Conservation (phyloP, 2,329 filamentous ascomycete species). For the Pyrenophora tritici-repentis region DNA sequence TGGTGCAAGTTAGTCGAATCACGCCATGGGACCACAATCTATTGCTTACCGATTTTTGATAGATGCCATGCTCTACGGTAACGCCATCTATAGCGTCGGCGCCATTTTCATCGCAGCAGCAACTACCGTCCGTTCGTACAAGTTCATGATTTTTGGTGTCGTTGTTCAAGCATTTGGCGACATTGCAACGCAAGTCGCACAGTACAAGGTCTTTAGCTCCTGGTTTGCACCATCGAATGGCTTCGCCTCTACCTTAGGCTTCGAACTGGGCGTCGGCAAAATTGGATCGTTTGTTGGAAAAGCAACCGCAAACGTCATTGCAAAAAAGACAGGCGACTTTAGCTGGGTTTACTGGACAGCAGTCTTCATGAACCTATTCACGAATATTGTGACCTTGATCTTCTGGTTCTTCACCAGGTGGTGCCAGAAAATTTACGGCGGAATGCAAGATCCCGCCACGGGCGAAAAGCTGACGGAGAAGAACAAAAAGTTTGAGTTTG, state of each 20-base stretch:
- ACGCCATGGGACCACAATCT: not conserved
- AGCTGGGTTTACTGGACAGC: conserved; percentile 66
- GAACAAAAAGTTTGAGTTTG: conserved; percentile 61
- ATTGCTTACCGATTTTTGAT: not conserved
- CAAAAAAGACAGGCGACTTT: conserved; percentile 63
- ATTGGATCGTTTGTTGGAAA: conserved; percentile 66
- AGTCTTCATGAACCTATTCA: conserved; percentile 68
- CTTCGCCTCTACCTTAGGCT: conserved; percentile 65
- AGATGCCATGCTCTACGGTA: conserved; percentile 65
- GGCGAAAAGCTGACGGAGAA: conserved; percentile 65
- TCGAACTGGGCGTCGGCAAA: conserved; percentile 66
- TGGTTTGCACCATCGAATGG: conserved; percentile 67
- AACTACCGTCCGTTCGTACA: conserved; percentile 60
- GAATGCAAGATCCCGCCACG: conserved; percentile 60
- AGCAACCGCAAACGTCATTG: conserved; percentile 64
- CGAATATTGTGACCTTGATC: conserved; percentile 58
- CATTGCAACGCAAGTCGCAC: conserved; percentile 66
- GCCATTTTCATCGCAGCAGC: conserved; percentile 65
- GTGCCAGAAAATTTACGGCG: conserved; percentile 55
- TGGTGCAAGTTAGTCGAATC: conserved; percentile 50
- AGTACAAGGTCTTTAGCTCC: conserved; percentile 68
- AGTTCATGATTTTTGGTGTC: conserved; percentile 64
- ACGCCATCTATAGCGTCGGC: conserved; percentile 62
- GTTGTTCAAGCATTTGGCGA: conserved; percentile 64
- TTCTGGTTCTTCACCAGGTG: conserved; percentile 64